A percentile compares a stretch with the other conserved stretches of the same genome.
These are phyloP conservation scores for Colletotrichum caudatum DNA, from an alignment of 2,329 filamentous ascomycete species.

Conservation along the genomic window DNA sequence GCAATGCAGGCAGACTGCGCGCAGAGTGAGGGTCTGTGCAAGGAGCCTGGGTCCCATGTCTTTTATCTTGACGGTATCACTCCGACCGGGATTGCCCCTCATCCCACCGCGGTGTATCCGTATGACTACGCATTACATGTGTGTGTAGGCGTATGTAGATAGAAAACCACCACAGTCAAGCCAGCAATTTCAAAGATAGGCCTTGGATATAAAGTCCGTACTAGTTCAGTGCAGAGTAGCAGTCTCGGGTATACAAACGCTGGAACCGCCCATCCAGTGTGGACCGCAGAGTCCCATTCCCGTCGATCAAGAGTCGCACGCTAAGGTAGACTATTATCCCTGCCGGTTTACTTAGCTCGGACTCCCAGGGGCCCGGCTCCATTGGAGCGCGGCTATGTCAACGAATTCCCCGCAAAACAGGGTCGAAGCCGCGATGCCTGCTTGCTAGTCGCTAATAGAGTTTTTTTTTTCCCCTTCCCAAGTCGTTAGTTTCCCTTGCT, in stretches of 20 bases:
- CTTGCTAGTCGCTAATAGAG: no score
- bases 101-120: background rate
- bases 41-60: conserved; percentile 14
- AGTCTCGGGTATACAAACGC: background rate
- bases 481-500: background rate
- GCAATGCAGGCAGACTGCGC: background rate
- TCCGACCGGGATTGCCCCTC: background rate
- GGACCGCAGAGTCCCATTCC: conserved; percentile 14
- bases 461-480: background rate
- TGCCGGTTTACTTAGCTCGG: background rate
- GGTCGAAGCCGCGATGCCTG: conserved; percentile 11
- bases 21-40: conserved; percentile 6
- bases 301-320: conserved; percentile 34
- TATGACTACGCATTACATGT: background rate
- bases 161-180: background rate
- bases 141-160: background rate
- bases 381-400: conserved; percentile 26
- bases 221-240: background rate
- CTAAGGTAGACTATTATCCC: conserved; percentile 24
- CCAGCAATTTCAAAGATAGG: background rate
- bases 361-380: background rate
- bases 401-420: conserved; percentile 26
- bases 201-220: background rate
- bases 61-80: conserved; percentile 3
- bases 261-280: background rate